A percentile compares a stretch with the other conserved stretches of the same genome.
These are phyloP conservation scores for Purpureocillium takamizusanense DNA, from an alignment of 2,329 filamentous ascomycete species.

Conservation along the genomic window DNA sequence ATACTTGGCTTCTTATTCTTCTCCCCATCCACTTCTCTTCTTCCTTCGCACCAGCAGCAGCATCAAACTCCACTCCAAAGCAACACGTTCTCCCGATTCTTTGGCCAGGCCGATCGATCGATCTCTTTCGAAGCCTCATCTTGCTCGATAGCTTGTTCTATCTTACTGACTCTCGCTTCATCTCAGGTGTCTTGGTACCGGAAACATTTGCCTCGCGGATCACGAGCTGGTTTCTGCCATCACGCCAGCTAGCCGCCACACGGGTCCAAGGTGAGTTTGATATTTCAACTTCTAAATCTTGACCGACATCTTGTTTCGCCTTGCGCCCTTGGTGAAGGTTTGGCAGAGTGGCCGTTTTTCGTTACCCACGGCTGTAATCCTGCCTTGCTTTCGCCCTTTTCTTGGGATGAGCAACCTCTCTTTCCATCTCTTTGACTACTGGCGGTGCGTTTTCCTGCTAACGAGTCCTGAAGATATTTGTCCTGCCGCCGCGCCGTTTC, in stretches of 20 bases:
- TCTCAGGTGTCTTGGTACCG: slow-evolving; percentile 42
- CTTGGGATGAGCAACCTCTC: too few relatives aligned
- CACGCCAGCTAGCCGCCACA: slow-evolving; percentile 19
- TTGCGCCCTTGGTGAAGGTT: not conserved
- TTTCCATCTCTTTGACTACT: not conserved
- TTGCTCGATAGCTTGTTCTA: slow-evolving; percentile 53
- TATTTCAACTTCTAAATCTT: not conserved
- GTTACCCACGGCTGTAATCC: too few relatives aligned
- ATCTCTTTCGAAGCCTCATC: slow-evolving; percentile 32
- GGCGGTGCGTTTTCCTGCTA: slow-evolving; percentile 2
- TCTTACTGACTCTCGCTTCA: slow-evolving; percentile 51
- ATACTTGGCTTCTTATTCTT: slow-evolving; percentile 5
- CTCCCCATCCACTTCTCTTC: slow-evolving; percentile 7
- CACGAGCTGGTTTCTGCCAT: slow-evolving; percentile 17
- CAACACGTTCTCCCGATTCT: slow-evolving; percentile 29
- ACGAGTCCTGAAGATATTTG: slow-evolving; percentile 16
- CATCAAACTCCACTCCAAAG: slow-evolving; percentile 17
- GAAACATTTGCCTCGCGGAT: slow-evolving; percentile 30
- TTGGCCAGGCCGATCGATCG: slow-evolving; percentile 13
- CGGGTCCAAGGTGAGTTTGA: slow-evolving; percentile 16
- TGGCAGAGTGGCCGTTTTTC: too few relatives aligned
- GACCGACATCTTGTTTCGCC: not conserved
- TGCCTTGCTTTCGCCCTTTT: too few relatives aligned
- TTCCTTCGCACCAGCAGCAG: slow-evolving; percentile 37
- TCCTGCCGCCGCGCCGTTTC: slow-evolving; percentile 17